Evolutionary conservation across 352 stramenopile species (phyloP), one percentile per base, ranked within the genome.

Genomic region (Phytopythium aichiense): DNA sequence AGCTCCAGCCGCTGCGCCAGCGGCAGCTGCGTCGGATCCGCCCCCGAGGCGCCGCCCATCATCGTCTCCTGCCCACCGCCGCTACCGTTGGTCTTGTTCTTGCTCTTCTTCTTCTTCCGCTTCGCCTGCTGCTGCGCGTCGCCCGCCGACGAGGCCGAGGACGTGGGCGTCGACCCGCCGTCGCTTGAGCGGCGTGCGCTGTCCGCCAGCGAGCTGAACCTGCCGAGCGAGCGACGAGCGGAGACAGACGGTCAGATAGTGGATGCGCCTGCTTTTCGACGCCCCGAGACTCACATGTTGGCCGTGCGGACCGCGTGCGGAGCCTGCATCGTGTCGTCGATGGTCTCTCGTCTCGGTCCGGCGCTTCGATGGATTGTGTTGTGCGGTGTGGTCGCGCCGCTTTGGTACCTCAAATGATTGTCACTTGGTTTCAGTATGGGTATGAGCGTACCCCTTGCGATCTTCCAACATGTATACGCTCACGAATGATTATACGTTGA

Each of bases 1-100:
- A 91, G 76, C 62, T 94, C 85, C 1, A 94, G 64, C 1, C 85
- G 78, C 35, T 66, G 62, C 6, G 66, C 57, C 0, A 94, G 68
- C 37, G 85, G 78, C 38, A 92, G 61, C 54, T 83, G 66, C 62
- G 69, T 62, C 28, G 74, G 56, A 31, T 85, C 74, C 0, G 69
- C 50, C 16, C 60, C 63, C 8, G 68, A 38, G 2, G 7, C 30
- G 4, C 52, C 31, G n/a, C 11, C 42, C 37, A 22, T 56, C 4
- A 16, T 11, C 0, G n/a, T 30, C 5, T 56, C 38, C 12, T 15
- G 49, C 28, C 28, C 28, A 5, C 28, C 28, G 28, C 28, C 28
- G 28, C 28, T 30, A 18, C 18, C 9, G 42, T 15, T 15, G 6
- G 7, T 49, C 18, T 49, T 49, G 42, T 20, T 45, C 4, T 59